Conservation (phyloP, 768 basidiomycete species). For the Hydnum rufescens region DNA sequence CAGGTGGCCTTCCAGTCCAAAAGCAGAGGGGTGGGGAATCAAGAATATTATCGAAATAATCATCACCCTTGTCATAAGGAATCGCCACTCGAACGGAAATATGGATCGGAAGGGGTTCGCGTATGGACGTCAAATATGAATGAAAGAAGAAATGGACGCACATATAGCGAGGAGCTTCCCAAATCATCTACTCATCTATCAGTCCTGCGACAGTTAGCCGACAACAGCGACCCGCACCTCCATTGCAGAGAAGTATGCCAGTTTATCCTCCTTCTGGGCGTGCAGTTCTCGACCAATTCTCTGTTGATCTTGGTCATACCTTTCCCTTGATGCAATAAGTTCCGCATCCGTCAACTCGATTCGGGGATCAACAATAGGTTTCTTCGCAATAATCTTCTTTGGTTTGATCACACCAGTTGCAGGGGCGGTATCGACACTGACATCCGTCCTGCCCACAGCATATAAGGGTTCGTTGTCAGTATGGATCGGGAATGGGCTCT, state of each 20-base stretch:
- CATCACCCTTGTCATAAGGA: no score
- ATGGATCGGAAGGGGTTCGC: conserved; percentile 3
- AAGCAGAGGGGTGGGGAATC: no score
- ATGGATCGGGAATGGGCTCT: no score
- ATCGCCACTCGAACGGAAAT: no score
- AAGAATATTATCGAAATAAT: no score
- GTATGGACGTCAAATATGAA: background rate
- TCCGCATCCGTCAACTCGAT: conserved; percentile 73
- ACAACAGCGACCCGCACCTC: background rate
- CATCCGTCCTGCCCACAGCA: no score
- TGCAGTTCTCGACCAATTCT: conserved; percentile 30
- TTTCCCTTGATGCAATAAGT: conserved; percentile 47
- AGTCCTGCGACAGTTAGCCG: conserved; percentile 13
- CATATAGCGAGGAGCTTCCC: conserved; percentile 31
- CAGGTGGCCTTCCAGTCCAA: no score
- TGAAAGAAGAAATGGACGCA: background rate
- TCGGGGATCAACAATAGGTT: conserved; percentile 41
- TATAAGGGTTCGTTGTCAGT: no score
- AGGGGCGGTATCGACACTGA: background rate
- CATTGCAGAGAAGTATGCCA: conserved; percentile 18
- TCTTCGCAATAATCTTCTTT: conserved; percentile 23
- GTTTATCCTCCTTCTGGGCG: conserved; percentile 36
- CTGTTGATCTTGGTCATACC: conserved; percentile 47
- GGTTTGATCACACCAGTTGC: background rate
- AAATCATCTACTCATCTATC: conserved; percentile 32